phyloP scores from a whole-genome alignment of 2,329 filamentous ascomycete genomes.

The Nigrospora sphaerica region DNA sequence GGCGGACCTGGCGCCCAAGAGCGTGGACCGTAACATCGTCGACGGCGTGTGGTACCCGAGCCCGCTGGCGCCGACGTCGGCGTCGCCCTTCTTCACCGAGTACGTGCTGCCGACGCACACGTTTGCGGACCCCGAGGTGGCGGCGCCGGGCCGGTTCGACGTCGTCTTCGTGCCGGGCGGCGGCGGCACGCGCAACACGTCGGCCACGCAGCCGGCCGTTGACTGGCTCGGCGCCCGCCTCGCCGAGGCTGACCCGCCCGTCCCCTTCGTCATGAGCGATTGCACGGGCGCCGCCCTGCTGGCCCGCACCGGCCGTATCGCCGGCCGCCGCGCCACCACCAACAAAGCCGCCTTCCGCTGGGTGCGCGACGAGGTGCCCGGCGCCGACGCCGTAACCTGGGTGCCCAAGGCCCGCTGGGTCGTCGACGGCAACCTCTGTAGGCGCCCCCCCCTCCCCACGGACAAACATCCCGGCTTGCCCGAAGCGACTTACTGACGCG shows the following conservation, averaged over 20 bases:
- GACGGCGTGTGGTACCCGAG: conserved; percentile 6
- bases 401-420: conserved; percentile 14
- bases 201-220: conserved; percentile 14
- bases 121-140: conserved; percentile 7
- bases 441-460: too few species aligned
- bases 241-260: conserved; percentile 5
- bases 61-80: conserved; percentile 1
- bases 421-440: conserved; percentile 12
- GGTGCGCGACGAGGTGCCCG: conserved; percentile 6
- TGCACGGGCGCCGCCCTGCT: conserved; percentile 14
- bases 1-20: conserved; percentile 11
- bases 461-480: too few species aligned
- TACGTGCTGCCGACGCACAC: conserved; percentile 16
- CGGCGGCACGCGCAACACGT: conserved; percentile 7
- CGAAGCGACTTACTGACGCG: too few species aligned
- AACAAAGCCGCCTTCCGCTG: conserved; percentile 13
- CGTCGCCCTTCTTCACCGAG: conserved; percentile 9
- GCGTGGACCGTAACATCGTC: conserved; percentile 11
- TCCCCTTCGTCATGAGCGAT: conserved; percentile 9
- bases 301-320: conserved; percentile 11
- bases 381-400: conserved; percentile 11
- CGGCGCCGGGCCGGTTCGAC: conserved; percentile 5
- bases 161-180: conserved; percentile 16
- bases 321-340: conserved; percentile 10
- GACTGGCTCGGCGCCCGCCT: conserved; percentile 7